These are phyloP conservation scores for Adansonia rubrostipa DNA, from an alignment of 441 rosid species.

Conservation along the genomic window DNA sequence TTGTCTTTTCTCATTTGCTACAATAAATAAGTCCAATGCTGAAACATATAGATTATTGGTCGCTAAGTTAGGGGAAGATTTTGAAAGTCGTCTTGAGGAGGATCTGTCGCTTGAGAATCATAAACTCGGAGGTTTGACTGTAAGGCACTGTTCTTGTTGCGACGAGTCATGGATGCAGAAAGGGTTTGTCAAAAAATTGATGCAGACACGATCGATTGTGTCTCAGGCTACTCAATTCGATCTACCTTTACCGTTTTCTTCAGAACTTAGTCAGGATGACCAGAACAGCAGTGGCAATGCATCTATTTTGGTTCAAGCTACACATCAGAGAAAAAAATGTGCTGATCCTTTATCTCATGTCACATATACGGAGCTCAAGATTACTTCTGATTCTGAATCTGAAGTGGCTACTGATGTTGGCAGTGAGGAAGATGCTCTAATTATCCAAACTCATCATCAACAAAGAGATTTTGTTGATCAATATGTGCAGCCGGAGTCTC, in stretches of 20 bases:
- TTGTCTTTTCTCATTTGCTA: constrained; percentile 82
- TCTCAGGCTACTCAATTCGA: constrained; percentile 37
- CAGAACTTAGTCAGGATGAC: constrained; percentile 30
- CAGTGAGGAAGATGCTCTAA: constrained; percentile 33
- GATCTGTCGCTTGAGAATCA: constrained; percentile 36
- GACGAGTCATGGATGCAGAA: constrained; percentile 53
- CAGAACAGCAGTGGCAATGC: constrained; percentile 30
- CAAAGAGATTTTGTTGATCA: constrained; percentile 39
- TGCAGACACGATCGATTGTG: constrained; percentile 36
- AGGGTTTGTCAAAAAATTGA: constrained; percentile 37
- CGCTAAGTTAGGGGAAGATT: constrained; percentile 68
- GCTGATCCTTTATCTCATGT: constrained; percentile 57
- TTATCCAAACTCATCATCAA: constrained; percentile 29
- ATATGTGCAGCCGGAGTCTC: constrained; percentile 39
- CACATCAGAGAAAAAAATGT: constrained; percentile 36
- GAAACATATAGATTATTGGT: constrained; percentile 84
- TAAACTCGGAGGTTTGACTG: constrained; percentile 23
- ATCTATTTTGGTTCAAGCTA: constrained; percentile 28
- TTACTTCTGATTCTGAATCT: constrained; percentile 66
- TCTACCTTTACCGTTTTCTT: constrained; percentile 28
- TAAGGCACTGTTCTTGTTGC: constrained; percentile 70
- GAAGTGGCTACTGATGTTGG: constrained; percentile 46
- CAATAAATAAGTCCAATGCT: constrained; percentile 67
- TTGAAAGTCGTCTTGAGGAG: constrained; percentile 40
- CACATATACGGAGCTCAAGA: constrained; percentile 66